Base-by-base conservation (phyloP, 352 stramenopile genomes). In the Globisporangium solare region DNA sequence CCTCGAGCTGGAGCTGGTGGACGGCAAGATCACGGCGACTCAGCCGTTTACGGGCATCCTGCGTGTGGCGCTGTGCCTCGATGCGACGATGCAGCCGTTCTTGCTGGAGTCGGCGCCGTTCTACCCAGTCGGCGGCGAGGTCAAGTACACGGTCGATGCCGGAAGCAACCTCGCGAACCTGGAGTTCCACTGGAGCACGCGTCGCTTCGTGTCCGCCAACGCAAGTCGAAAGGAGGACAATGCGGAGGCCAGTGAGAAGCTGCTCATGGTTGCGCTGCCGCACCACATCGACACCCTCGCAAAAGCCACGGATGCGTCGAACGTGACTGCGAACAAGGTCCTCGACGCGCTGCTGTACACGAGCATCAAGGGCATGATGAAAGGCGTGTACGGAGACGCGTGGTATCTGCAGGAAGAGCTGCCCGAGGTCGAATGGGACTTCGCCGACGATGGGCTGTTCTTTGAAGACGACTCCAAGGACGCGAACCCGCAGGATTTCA, bases 361-460 rank as follows among this genome's bases (percentile, higher is more conserved):
- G 47, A 78, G 67, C 53, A 90, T 94, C 55, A 79, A 80, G 11
- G 83, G 80, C 41, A 67, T 88, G 22, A 92, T 93, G 81, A 61
- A 69, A 27, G 82, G 78, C 31, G 71, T 92, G 17, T 68, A 76
- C 15, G 85, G 85, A 15, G 58, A 66, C 10, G 60, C 73, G 46
- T 95, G 85, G 85, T 52, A 74, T 40, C 74, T 94, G 70, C 67
- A 74, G 31, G 83, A 94, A 56, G 59, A 60, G 14, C 56, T 94
- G 22, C 69, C 71, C 2, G 46, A 64, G 11, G 68, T 91, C 7
- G 74, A 80, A 47, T 94, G 79, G 79, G 76, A 86, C 56, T 90
- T 83, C 53, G 70, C 59, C 3, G 60, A 74, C 11, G 63, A 89
- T 27, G 83, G 80, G 21, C 42, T 89, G 2, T 87, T 86, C 37